Percentiles rank a stretch among this genome's conserved stretches.
These are phyloP conservation scores for Rhizopogon vinicolor DNA, from an alignment of 768 basidiomycete species.

Conservation along the genomic window DNA sequence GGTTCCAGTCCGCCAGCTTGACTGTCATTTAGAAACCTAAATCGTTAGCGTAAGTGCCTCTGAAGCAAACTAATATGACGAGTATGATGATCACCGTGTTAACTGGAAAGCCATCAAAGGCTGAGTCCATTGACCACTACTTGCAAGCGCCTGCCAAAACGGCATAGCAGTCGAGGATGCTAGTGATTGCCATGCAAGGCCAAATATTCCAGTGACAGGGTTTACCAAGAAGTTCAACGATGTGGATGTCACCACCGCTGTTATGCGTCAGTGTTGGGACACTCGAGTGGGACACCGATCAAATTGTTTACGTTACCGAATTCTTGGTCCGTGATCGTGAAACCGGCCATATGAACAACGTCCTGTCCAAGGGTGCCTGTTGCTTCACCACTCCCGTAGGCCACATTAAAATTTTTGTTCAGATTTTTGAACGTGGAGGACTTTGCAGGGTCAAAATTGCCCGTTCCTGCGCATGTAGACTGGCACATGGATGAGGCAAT, in stretches of 20 bases:
- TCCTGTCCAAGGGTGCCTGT: slow-evolving; percentile 48
- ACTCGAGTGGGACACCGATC: slow-evolving; percentile 12
- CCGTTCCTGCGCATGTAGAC: slow-evolving; percentile 26
- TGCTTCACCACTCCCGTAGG: slow-evolving; percentile 44
- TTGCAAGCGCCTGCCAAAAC: slow-evolving; percentile 61
- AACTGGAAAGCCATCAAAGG: slow-evolving; percentile 68
- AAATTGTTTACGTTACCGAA: slow-evolving; percentile 36
- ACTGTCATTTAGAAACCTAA: slow-evolving; percentile 46
- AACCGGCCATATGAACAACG: slow-evolving; percentile 68
- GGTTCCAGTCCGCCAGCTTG: slow-evolving; percentile 41
- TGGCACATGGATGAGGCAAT: slow-evolving; percentile 32
- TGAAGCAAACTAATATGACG: background rate
- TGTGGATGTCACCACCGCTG: slow-evolving; percentile 22
- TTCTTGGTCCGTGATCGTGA: slow-evolving; percentile 48
- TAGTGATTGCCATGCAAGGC: slow-evolving; percentile 62
- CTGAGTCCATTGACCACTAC: slow-evolving; percentile 33
- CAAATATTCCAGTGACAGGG: slow-evolving; percentile 63
- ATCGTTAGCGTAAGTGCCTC: background rate
- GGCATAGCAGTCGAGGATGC: slow-evolving; percentile 53
- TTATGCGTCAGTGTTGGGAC: slow-evolving; percentile 29
- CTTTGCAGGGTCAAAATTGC: slow-evolving; percentile 27
- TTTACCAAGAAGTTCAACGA: slow-evolving; percentile 41
- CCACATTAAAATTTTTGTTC: slow-evolving; percentile 30
- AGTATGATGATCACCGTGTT: slow-evolving; percentile 33
- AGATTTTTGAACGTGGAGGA: slow-evolving; percentile 33